Base-by-base conservation (phyloP, 2,329 filamentous ascomycete species). In the Ophiocordyceps polyrhachis-furcata region DNA sequence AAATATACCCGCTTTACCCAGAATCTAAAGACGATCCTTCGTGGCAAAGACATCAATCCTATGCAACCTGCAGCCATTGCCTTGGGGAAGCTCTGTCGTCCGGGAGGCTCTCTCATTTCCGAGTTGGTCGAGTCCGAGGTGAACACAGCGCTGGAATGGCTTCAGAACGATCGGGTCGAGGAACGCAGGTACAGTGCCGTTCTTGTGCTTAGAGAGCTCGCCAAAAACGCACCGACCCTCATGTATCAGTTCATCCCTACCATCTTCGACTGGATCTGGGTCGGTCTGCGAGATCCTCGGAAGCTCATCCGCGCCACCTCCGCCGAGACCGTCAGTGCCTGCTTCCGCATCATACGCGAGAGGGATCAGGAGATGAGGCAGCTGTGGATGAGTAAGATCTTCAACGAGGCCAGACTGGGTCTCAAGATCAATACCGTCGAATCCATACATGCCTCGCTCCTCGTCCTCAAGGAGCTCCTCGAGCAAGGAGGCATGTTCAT, bases 401-500 rank as follows among this genome's bases (percentile, higher is more conserved):
- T 93, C 60, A 79, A 82, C 43, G 88, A 95, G 63, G 79, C 87
- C 17, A 72, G 85, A 48, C 71, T 76, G 48, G 88, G 88, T 7
- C 78, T 98, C 52, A 79, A 81, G 58, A 74, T 80, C 43, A 82
- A 79, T 53, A 86, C 85, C 17, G 74, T 93, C 45, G 91, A 98
- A 60, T 82, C 79, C 48, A 81, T 93, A 40, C 93, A 98, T 58
- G 91, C 86, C n/a, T 95, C 89, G 2, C 71, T 98, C 38, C 71
- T 98, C 19, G 87, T 93, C 1, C 73, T 96, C 55, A 93, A 89
- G 60, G 89, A 96, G 63, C 73, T 98, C 42, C 76, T 98, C 17
- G 77, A 91, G 50, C 89, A 94, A 59, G 91, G 91, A 44, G 88
- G 87, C 53, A 98, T 98, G 89, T 98, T 93, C 62, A 96, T 98